A percentile compares a stretch with the other conserved stretches of the same genome.
These are phyloP conservation scores for Torulaspora gathmanii DNA, from an alignment of 805 yeast genomes.

Conservation along the genomic window DNA sequence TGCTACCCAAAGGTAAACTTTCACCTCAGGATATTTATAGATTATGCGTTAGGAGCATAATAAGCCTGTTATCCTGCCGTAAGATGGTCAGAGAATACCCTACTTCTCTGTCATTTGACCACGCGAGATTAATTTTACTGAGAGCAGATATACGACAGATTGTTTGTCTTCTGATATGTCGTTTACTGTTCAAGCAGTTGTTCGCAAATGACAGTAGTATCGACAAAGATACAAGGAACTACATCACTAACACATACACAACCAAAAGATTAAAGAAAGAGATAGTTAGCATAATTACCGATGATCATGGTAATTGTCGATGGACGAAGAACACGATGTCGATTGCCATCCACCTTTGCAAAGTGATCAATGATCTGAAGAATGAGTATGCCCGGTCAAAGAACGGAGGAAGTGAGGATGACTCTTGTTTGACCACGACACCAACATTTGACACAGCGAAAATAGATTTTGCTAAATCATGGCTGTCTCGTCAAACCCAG, in stretches of 20 bases:
- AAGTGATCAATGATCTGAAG: conserved; percentile 31
- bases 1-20: conserved; percentile 3
- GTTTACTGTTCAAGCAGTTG: conserved; percentile 67
- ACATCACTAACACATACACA: conserved; percentile 37
- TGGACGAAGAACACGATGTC: conserved; percentile 82
- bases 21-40: conserved; percentile 33
- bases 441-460: conserved; percentile 29
- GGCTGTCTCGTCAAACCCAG: conserved; percentile 83
- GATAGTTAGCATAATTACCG: conserved; percentile 72
- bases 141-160: conserved; percentile 84
- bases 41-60: conserved; percentile 47
- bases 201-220: conserved; percentile 37
- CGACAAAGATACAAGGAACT: conserved; percentile 34
- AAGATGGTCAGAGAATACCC: conserved; percentile 82
- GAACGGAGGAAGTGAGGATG: conserved; percentile 13
- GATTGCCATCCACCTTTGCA: conserved; percentile 52
- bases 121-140: conserved; percentile 66
- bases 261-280: conserved; percentile 57
- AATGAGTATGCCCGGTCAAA: conserved; percentile 17
- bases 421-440: conserved; percentile 15
- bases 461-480: conserved; percentile 58
- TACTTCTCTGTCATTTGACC: conserved; percentile 77
- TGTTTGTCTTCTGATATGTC: conserved; percentile 72
- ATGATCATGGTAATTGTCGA: conserved; percentile 79
- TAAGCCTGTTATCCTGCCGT: conserved; percentile 67